Conservation (phyloP, 192 early-diverging fungal genomes). For the Entophlyctis luteolus region DNA sequence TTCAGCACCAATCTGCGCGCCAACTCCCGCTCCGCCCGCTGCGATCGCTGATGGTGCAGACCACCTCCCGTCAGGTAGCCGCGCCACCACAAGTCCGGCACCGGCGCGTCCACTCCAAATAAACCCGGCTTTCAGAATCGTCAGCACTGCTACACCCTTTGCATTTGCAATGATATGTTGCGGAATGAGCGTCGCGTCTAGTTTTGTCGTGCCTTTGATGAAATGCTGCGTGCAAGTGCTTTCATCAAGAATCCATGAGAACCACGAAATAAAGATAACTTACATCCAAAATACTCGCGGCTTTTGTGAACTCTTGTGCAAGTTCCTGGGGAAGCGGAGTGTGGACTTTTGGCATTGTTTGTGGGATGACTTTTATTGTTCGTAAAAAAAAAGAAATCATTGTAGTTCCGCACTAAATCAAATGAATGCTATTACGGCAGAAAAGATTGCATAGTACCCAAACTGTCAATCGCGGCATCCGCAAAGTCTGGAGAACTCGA, state of each 20-base stretch:
- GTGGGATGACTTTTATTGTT: too few relatives aligned
- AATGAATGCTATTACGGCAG: too few relatives aligned
- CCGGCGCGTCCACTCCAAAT: constrained; percentile 80
- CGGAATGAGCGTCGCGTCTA: constrained; percentile 35
- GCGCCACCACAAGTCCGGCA: constrained; percentile 82
- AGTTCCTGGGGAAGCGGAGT: constrained; percentile 60
- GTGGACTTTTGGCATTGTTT: too few relatives aligned
- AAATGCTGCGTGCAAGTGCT: constrained; percentile 37
- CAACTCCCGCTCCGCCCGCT: constrained; percentile 71
- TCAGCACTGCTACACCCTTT: constrained; percentile 87
- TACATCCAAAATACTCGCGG: constrained; percentile 56
- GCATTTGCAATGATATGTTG: constrained; percentile 44
- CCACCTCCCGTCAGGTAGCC: constrained; percentile 67
- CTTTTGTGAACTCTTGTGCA: constrained; percentile 57
- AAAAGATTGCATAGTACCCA: too few relatives aligned
- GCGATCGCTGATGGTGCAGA: constrained; percentile 76
- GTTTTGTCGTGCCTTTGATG: constrained; percentile 44
- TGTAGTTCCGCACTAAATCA: too few relatives aligned
- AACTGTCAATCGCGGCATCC: too few relatives aligned
- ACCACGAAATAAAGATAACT: neutral
- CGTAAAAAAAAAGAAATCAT: too few relatives aligned
- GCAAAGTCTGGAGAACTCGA: too few relatives aligned
- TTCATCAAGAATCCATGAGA: neutral
- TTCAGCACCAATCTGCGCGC: constrained; percentile 56
- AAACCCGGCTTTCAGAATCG: constrained; percentile 89